Percentiles rank a stretch among this genome's conserved stretches.
These are phyloP conservation scores for Penicillium digitatum DNA, from an alignment of 2,329 filamentous ascomycete genomes.

Conservation along the genomic window DNA sequence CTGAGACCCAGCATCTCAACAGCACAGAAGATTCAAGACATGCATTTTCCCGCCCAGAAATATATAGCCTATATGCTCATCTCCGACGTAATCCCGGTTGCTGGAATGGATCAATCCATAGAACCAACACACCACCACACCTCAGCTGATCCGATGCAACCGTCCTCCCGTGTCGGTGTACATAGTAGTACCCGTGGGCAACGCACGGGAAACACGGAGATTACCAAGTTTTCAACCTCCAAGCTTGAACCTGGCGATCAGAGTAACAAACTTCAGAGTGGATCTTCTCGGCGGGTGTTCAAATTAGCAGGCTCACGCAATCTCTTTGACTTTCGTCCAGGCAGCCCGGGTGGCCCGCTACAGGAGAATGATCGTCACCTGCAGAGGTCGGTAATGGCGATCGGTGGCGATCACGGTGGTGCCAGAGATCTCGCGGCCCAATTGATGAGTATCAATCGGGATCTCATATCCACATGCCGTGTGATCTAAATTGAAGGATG, in stretches of 20 bases:
- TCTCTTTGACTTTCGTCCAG: neutral
- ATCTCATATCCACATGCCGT: neutral
- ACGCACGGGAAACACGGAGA: neutral
- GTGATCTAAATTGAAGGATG: neutral
- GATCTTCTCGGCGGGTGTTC: neutral
- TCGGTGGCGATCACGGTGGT: neutral
- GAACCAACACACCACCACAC: neutral
- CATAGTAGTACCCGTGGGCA: neutral
- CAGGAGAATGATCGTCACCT: neutral
- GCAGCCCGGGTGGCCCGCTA: neutral
- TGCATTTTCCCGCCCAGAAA: neutral
- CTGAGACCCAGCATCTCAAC: neutral
- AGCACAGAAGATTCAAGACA: neutral
- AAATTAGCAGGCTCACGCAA: neutral
- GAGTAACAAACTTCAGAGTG: neutral
- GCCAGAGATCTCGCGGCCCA: neutral
- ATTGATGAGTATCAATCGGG: neutral
- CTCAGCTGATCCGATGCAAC: neutral
- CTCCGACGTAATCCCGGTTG: neutral
- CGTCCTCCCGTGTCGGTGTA: neutral
- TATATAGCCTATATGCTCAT: neutral
- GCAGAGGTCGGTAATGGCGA: neutral
- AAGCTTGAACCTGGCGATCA: neutral
- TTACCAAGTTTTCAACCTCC: neutral
- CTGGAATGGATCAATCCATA: neutral